Conservation (phyloP, 2,329 filamentous ascomycete species). For the Colletotrichum australisinense region DNA sequence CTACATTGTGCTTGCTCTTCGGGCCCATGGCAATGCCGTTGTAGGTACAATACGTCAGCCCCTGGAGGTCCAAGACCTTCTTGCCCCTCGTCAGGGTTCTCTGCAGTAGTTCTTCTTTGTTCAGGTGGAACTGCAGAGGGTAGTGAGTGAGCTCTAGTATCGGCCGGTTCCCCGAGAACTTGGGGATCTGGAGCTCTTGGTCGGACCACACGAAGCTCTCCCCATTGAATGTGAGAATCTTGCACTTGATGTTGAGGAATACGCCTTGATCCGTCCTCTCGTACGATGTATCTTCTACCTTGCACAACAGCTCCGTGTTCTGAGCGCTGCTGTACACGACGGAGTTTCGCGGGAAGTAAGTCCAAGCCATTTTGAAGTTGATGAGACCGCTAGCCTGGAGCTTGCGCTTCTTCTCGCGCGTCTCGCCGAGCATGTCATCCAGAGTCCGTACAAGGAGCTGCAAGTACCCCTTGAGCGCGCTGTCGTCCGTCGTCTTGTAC, state of each 20-base stretch:
- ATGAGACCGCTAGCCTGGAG: slow-evolving; percentile 52
- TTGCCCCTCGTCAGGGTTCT: slow-evolving; percentile 48
- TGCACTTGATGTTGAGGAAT: slow-evolving; percentile 43
- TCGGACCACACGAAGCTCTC: slow-evolving; percentile 54
- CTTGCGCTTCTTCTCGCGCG: slow-evolving; percentile 48
- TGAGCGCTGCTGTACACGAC: slow-evolving; percentile 51
- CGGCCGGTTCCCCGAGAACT: slow-evolving; percentile 53
- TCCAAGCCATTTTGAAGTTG: slow-evolving; percentile 56
- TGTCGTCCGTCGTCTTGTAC: slow-evolving; percentile 40
- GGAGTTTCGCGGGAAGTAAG: slow-evolving; percentile 53
- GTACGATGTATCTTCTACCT: slow-evolving; percentile 49
- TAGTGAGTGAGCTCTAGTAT: slow-evolving; percentile 52
- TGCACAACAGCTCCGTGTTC: slow-evolving; percentile 55
- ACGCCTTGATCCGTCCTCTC: slow-evolving; percentile 18
- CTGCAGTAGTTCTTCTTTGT: slow-evolving; percentile 42
- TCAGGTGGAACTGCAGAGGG: slow-evolving; percentile 48
- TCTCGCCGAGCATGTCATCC: slow-evolving; percentile 55
- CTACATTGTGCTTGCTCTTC: slow-evolving; percentile 49
- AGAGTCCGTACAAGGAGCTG: slow-evolving; percentile 53
- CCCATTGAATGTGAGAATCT: slow-evolving; percentile 53
- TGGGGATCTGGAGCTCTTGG: slow-evolving; percentile 43
- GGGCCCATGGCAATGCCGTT: slow-evolving; percentile 50
- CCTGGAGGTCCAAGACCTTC: slow-evolving; percentile 55
- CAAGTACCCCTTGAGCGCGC: slow-evolving; percentile 50
- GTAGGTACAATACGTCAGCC: slow-evolving; percentile 54